Evolutionary conservation across 345 rosid genomes (phyloP), one percentile per base, ranked within the genome.

Genomic region (Syzygium jambos): DNA sequence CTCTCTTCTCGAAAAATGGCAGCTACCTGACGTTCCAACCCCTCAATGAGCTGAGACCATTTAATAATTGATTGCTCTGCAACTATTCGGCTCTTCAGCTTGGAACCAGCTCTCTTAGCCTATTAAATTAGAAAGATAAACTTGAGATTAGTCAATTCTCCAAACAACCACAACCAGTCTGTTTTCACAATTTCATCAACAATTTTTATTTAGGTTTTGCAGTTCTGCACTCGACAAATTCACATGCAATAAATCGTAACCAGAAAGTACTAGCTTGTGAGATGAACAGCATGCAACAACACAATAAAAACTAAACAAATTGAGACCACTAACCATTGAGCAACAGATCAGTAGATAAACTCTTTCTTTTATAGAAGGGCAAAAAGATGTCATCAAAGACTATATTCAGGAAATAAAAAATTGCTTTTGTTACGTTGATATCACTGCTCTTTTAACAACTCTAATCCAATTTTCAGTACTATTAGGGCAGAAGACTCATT

Each of bases 91-190:
- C 96, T 94, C 94, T 92, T 98, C 91, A 98, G 90, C 92, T 95
- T 98, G 86, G 99, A 94, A 91, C 99, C 99, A 78, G 92, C 96
- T 86, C 96, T 94, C 90, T 98, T 96, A 56, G 98, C 95, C 99
- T 96, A 85, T 87, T 84, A 87, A 68, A 87, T 46, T 53, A 27
- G n/a, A 87, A 89, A 56, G 27, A 85, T 9, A 52, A 86, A 30
- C 38, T 82, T 53, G 53, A 87, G 52, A 73, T 10, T 73, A 73
- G 82, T 73, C 82, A 38, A 38, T 73, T 84, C 51, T 51, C 54
- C 46, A 53, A 84, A 27, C 8, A 4, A 30, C 59, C 86, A 17
- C 8, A 4, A 30, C 59, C 63, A 17, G 63, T 30, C 30, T 52
- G 46, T 10, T 84, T 84, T 56, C 55, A 51, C 57, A 84, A 30